Percentiles rank a stretch among this genome's conserved stretches.
Conservation (phyloP, 129 eudicot species). For the Erigeron canadensis region DNA sequence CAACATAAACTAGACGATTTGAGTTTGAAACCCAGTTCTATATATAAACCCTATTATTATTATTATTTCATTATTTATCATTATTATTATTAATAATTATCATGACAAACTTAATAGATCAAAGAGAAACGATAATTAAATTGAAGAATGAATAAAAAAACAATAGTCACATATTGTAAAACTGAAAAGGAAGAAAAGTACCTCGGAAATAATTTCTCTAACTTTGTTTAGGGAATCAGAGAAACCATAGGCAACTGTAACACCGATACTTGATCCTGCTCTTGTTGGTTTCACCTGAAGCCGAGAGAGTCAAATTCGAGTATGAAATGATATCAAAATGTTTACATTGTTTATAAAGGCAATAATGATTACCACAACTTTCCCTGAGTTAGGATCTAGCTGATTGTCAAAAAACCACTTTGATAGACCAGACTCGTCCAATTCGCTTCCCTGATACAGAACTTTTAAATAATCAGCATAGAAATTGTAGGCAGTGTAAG, state of each 20-base stretch:
- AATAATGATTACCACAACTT: slow-evolving; percentile 71
- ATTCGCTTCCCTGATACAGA: slow-evolving; percentile 53
- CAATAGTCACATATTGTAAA: slow-evolving; percentile 6
- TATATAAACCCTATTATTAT: too few relatives aligned
- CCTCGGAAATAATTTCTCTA: slow-evolving; percentile 66
- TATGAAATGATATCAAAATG: slow-evolving; percentile 18
- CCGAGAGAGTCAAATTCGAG: slow-evolving; percentile 14
- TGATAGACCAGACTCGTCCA: slow-evolving; percentile 52
- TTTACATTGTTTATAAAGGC: neutral
- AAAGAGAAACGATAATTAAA: neutral
- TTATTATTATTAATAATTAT: neutral
- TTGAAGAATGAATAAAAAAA: neutral
- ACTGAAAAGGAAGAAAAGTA: slow-evolving; percentile 20
- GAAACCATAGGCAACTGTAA: slow-evolving; percentile 89
- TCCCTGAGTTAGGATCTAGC: slow-evolving; percentile 62
- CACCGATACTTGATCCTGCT: slow-evolving; percentile 97
- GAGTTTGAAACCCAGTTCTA: neutral
- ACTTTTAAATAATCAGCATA: slow-evolving; percentile 9
- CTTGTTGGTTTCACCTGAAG: slow-evolving; percentile 91
- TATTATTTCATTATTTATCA: neutral
- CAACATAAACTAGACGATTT: neutral
- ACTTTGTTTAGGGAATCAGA: slow-evolving; percentile 69
- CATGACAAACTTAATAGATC: neutral
- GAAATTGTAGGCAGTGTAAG: neutral
- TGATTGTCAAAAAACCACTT: slow-evolving; percentile 67